Evolutionary conservation across 768 basidiomycete genomes (phyloP).

Genomic region (Stropharia rugosoannulata): DNA sequence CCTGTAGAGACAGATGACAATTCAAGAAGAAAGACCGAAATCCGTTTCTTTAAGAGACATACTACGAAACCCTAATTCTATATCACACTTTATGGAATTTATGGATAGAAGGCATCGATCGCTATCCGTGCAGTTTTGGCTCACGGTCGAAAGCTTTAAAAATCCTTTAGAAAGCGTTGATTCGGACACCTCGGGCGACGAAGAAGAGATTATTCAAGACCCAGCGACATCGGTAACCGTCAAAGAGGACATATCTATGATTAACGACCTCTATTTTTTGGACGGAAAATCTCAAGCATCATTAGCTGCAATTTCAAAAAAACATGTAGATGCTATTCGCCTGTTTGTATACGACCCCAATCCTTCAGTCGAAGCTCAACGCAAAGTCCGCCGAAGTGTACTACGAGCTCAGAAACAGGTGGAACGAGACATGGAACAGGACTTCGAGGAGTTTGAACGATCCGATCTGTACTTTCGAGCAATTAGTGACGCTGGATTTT

Average conservation of each 20-base stretch:
- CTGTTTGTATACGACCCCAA: slow-evolving; percentile 56
- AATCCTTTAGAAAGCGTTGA: slow-evolving; percentile 89
- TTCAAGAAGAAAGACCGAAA: slow-evolving; percentile 42
- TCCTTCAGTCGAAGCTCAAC: slow-evolving; percentile 40
- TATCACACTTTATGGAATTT: slow-evolving; percentile 97
- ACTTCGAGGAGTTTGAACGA: slow-evolving; percentile 85
- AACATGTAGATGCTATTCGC: slow-evolving; percentile 69
- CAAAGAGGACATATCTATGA: slow-evolving; percentile 86
- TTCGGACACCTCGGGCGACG: slow-evolving; percentile 63
- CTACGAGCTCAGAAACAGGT: slow-evolving; percentile 85
- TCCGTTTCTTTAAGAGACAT: slow-evolving; percentile 73
- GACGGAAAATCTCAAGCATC: slow-evolving; percentile 54
- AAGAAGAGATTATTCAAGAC: slow-evolving; percentile 54
- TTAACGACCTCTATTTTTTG: slow-evolving; percentile 86
- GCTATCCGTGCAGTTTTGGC: slow-evolving; percentile 92
- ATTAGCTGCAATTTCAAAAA: slow-evolving; percentile 63
- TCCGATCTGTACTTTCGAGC: slow-evolving; percentile 95
- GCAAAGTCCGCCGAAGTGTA: slow-evolving; percentile 73
- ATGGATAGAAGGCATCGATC: slow-evolving; percentile 91
- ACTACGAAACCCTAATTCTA: slow-evolving; percentile 82
- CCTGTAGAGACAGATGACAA: slow-evolving; percentile 36
- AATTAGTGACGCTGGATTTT: slow-evolving; percentile 63
- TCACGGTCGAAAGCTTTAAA: slow-evolving; percentile 97
- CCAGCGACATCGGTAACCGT: slow-evolving; percentile 58
- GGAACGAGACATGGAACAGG: slow-evolving; percentile 86